phyloP scores from a whole-genome alignment of 768 basidiomycete genomes.

The Auriscalpium vulgare region DNA sequence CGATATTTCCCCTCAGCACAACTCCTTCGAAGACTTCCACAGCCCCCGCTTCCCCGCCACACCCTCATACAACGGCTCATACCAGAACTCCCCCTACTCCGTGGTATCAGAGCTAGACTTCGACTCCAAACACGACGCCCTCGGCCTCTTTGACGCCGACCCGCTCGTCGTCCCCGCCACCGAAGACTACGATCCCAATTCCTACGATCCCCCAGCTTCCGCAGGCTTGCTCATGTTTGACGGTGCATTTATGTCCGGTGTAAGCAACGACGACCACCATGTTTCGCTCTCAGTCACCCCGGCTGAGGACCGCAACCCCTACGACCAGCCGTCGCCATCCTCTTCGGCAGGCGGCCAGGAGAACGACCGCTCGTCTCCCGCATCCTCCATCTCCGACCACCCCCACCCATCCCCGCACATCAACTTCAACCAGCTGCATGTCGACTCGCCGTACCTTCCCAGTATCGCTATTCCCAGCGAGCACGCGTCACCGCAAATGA shows the following conservation, averaged over 20 bases:
- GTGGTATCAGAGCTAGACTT: conserved; percentile 54
- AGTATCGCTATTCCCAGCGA: conserved; percentile 36
- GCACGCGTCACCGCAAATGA: conserved; percentile 30
- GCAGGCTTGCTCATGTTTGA: conserved; percentile 19
- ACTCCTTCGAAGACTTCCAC: conserved; percentile 32
- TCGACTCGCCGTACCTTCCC: conserved; percentile 58
- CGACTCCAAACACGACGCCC: conserved; percentile 28
- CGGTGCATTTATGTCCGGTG: conserved; percentile 40
- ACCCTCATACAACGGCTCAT: conserved; percentile 56
- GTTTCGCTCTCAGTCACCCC: conserved; percentile 31
- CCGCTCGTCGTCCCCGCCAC: conserved; percentile 24
- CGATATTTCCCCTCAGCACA: conserved; percentile 24
- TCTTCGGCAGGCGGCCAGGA: conserved; percentile 47
- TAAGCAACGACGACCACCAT: conserved; percentile 22
- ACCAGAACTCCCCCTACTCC: conserved; percentile 66
- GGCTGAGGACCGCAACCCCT: conserved; percentile 30
- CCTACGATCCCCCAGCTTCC: conserved; percentile 54
- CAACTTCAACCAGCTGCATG: conserved; percentile 49
- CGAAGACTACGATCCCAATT: conserved; percentile 63
- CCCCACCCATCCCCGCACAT: conserved; percentile 44
- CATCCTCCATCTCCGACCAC: conserved; percentile 60
- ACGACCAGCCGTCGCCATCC: conserved; percentile 54
- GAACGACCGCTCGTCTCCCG: conserved; percentile 44
- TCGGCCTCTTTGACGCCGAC: conserved; percentile 44
- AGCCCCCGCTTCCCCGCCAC: conserved; percentile 40